Conservation (phyloP, 2,329 filamentous ascomycete species). For the Colletotrichum noveboracense region DNA sequence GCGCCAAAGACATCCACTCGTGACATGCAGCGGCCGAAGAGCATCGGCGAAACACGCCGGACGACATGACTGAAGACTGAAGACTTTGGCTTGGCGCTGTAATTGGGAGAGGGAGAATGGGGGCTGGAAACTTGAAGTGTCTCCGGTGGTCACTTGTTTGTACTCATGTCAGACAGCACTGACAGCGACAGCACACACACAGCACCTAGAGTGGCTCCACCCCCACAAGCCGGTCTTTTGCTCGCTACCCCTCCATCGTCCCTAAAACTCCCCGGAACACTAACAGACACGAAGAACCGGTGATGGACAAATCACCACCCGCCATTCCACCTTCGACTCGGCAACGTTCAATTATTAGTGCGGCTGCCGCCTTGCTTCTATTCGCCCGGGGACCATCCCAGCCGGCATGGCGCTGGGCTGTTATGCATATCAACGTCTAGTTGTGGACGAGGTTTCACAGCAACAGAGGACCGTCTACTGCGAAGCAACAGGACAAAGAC, state of each 20-base stretch:
- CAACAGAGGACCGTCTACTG: background rate
- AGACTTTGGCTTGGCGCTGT: background rate
- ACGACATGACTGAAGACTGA: background rate
- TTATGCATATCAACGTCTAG: background rate
- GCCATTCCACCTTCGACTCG: background rate
- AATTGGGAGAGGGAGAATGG: background rate
- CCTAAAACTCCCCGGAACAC: background rate
- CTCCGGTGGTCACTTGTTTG: background rate
- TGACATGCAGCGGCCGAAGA: background rate
- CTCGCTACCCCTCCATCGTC: background rate
- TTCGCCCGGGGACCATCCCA: background rate
- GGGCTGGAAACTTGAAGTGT: background rate
- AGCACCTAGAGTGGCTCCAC: background rate
- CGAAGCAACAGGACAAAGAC: background rate
- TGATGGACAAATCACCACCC: background rate
- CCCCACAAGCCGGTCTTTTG: slow-evolving; percentile 9
- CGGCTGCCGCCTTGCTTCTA: background rate
- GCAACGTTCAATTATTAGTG: background rate
- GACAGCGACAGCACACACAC: background rate
- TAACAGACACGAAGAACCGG: background rate
- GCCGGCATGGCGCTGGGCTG: background rate
- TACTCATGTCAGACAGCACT: background rate
- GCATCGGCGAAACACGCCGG: background rate
- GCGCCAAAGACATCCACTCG: background rate
- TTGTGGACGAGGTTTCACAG: background rate